Evolutionary conservation across 208 protist genomes (phyloP), one percentile per base, ranked within the genome.

Genomic region (Trichomonas vaginalis): DNA sequence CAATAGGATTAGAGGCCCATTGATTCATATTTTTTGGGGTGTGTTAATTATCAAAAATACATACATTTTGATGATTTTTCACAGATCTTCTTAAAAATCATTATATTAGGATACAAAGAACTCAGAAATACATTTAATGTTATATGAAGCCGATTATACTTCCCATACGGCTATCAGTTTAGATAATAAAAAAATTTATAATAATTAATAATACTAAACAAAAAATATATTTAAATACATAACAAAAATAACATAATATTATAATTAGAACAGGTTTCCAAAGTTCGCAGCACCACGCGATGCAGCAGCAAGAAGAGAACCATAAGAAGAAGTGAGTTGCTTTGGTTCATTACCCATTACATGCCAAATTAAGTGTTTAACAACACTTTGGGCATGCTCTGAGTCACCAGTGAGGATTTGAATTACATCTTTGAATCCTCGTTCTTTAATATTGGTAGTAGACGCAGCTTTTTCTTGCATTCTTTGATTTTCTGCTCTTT

Each of bases 361-460:
- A n/a, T 90, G 42, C 82, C 82, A 90, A 48, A 90, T 48, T 2
- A 90, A n/a, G 23, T 90, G 37, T 21, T 90, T 90, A 1, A 90
- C 82, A 21, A 90, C 82, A 90, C 42, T 90, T 32, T 90, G 82
- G 0, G 82, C 37, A 35, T 90, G n/a, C 32, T 90, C 82, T n/a
- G 40, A n/a, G 42, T 48, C 42, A n/a, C 42, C 15, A 45, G 3
- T 48, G 4, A 48, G 23, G 12, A 90, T 90, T 37, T 46, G 42
- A 90, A 90, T 90, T n/a, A 90, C 82, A 48, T 90, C 82, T 35
- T 48, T 48, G 32, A 90, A 90, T n/a, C 82, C 82, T 90, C 42
- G 46, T 21, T 48, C 82, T 35, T 48, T 46, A 48, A 90, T 90
- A 6, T 45, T 46, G 0, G 42, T n/a, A 14, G 37, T 90, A 12